phyloP scores from a whole-genome alignment of 352 stramenopile genomes.

The Peronospora tabacina region DNA sequence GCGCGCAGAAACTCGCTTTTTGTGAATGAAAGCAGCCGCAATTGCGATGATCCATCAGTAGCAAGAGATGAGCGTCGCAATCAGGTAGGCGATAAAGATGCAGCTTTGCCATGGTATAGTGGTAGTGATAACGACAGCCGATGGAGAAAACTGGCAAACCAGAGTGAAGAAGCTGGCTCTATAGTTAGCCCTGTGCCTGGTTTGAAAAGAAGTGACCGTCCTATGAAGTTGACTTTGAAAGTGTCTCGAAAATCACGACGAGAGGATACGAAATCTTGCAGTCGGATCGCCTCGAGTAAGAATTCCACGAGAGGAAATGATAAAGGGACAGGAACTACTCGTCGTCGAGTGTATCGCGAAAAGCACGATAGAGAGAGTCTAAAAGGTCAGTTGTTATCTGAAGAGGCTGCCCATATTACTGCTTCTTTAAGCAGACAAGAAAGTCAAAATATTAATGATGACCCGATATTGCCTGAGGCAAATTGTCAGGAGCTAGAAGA shows the following conservation, averaged over 20 bases:
- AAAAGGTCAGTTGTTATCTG: constrained; percentile 8
- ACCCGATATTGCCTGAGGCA: background rate
- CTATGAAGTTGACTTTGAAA: constrained; percentile 5
- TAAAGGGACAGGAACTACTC: constrained; percentile 12
- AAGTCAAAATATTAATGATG: constrained; percentile 7
- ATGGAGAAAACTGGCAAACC: constrained; percentile 4
- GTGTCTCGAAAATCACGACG: constrained; percentile 10
- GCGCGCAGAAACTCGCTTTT: constrained; percentile 1
- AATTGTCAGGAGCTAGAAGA: constrained; percentile 1
- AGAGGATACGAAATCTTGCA: constrained; percentile 24
- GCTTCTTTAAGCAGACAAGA: constrained; percentile 6
- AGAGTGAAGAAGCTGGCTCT: constrained; percentile 9
- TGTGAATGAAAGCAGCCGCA: constrained; percentile 11
- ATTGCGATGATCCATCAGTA: constrained; percentile 6
- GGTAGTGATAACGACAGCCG: constrained; percentile 12
- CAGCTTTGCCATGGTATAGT: constrained; percentile 1
- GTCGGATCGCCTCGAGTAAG: constrained; percentile 20
- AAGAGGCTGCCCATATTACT: background rate
- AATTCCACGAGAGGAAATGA: constrained; percentile 20
- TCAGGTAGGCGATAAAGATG: constrained; percentile 5
- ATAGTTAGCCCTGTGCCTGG: background rate
- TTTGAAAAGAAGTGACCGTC: constrained; percentile 15
- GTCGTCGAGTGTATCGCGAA: constrained; percentile 57
- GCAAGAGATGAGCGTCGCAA: constrained; percentile 20
- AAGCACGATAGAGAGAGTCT: constrained; percentile 30